These are phyloP conservation scores for Candida peoriensis DNA, from an alignment of 805 yeast genomes.

Conservation along the genomic window DNA sequence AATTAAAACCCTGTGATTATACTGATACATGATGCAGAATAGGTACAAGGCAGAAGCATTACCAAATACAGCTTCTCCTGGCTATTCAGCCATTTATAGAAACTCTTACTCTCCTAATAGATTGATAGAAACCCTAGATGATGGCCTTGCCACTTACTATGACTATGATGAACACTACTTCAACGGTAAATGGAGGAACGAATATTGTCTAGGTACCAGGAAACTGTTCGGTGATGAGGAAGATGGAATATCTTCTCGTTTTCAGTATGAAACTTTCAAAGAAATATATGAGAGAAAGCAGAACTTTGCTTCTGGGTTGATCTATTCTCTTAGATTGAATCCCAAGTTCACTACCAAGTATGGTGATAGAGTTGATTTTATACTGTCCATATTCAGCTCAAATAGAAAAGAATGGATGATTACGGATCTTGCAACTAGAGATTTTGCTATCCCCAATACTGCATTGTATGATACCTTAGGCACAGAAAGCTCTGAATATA, in stretches of 20 bases:
- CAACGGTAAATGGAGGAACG: constrained; percentile 26
- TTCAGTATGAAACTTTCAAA: constrained; percentile 33
- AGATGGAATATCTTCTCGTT: constrained; percentile 22
- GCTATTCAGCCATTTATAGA: constrained; percentile 41
- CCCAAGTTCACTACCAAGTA: constrained; percentile 2
- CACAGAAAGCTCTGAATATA: constrained; percentile 55
- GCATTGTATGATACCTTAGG: constrained; percentile 55
- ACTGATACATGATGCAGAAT: neutral
- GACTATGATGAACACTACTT: constrained; percentile 37
- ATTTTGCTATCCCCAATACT: constrained; percentile 36
- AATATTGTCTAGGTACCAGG: constrained; percentile 8
- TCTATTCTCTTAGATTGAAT: constrained; percentile 18
- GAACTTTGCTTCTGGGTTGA: constrained; percentile 48
- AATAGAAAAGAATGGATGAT: constrained; percentile 62
- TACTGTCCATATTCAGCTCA: constrained; percentile 47
- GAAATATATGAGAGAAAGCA: constrained; percentile 36
- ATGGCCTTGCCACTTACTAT: constrained; percentile 33
- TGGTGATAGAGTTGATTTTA: constrained; percentile 27
- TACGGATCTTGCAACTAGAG: constrained; percentile 48
- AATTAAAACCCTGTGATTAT: too few species aligned
- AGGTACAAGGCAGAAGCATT: constrained; percentile 1
- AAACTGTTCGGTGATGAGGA: constrained; percentile 28
- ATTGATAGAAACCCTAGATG: constrained; percentile 27
- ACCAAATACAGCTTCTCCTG: constrained; percentile 24
- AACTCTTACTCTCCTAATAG: constrained; percentile 23